Base-by-base conservation (phyloP, 2,329 filamentous ascomycete genomes). In the Pyrenophora teres region DNA sequence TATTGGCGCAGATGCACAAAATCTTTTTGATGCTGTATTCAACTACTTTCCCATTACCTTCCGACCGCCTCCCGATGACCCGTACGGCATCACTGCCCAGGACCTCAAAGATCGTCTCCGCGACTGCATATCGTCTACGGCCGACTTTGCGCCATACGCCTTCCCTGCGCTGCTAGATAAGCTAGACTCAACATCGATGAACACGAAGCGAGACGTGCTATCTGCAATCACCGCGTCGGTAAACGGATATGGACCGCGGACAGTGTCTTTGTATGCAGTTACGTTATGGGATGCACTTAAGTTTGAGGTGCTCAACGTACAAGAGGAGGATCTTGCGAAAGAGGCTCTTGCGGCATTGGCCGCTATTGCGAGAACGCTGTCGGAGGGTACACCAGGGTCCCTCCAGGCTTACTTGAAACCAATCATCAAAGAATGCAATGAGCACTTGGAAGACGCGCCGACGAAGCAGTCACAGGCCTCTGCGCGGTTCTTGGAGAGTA, bases 21-120 rank as follows among this genome's bases (percentile, higher is more conserved):
- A 80, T 25, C 76, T 88, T 38, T 88, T 88, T 64, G 86, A 89
- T 58, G 80, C 85, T 3, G 85, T 87, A 15, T 89, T 87, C 71
- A 87, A 87, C 62, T 89, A 89, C 69, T 89, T 88, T 65, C 86
- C 86, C 0, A 88, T 89, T 59, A 88, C 86, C 0, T 89, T 88
- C 71, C 81, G 83, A 62, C 85, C 86, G 9, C 86, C 86, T 1
- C 86, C 85, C 9, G 85, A 87, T 57, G 86, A 88, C 63, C 85
- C 85, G 1, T 88, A 87, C 55, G 83, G 84, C 1, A 87, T 89
- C 54, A 88, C 86, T 2, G 83, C 86, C 2, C 85, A 88, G 60
- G 83, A 88, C 62, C 70, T 89, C 51, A 89, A 89, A 63, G 79
- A 82, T 44, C 79, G 86, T 23, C 68, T 89, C 12, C 78, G 84